A percentile compares a stretch with the other conserved stretches of the same genome.
phyloP scores from a whole-genome alignment of 139 green algal species.

The Choricystis sp. region DNA sequence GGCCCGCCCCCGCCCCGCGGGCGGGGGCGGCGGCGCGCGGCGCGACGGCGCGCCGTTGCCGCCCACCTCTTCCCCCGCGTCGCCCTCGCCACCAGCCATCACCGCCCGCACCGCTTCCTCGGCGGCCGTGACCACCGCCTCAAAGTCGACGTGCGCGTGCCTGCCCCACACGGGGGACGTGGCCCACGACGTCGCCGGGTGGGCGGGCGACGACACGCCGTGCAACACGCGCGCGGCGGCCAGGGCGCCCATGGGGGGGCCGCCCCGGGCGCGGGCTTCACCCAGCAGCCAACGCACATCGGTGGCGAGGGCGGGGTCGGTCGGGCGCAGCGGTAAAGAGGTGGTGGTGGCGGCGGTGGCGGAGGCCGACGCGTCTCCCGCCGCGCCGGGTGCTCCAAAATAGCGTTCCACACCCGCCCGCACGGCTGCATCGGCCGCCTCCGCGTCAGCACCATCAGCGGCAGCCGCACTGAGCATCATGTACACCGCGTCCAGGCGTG shows the following conservation, averaged over 20 bases:
- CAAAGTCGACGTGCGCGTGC: background rate
- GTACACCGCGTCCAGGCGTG: constrained; percentile 32
- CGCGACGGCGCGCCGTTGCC: background rate
- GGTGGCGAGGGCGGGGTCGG: constrained; percentile 7
- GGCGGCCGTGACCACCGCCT: background rate
- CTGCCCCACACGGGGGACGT: constrained; percentile 9
- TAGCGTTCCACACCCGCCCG: constrained; percentile 23
- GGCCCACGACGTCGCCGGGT: constrained; percentile 30
- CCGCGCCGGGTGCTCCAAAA: constrained; percentile 37
- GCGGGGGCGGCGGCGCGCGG: too few species aligned
- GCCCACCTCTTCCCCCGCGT: background rate
- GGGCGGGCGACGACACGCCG: constrained; percentile 40
- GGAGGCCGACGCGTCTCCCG: background rate
- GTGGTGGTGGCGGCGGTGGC: background rate
- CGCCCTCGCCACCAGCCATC: background rate
- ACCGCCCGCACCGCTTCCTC: background rate
- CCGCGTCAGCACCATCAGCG: background rate
- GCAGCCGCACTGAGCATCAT: constrained; percentile 10
- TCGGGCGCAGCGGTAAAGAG: constrained; percentile 9
- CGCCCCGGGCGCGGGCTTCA: constrained; percentile 7
- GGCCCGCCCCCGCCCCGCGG: too few species aligned
- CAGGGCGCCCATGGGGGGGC: constrained; percentile 1
- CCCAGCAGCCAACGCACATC: constrained; percentile 8
- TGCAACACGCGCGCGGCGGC: constrained; percentile 48
- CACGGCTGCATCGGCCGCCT: constrained; percentile 26